Evolutionary conservation across 306 rosid species (phyloP).

Genomic region (Cucurbita maxima): DNA sequence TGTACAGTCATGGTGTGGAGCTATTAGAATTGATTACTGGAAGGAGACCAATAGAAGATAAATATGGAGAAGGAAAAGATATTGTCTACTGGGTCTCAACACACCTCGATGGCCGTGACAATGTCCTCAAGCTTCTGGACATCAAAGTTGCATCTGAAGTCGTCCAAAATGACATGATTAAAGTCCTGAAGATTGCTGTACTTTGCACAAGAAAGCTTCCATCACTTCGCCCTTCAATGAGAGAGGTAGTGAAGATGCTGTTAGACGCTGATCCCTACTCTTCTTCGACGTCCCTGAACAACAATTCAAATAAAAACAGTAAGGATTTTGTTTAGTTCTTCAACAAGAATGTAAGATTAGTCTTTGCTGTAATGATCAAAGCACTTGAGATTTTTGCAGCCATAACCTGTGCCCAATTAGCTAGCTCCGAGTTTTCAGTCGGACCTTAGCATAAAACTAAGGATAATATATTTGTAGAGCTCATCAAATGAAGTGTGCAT

Average conservation of each 20-base stretch:
- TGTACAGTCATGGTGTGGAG: constrained; percentile 87
- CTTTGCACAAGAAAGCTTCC: constrained; percentile 76
- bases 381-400: not conserved
- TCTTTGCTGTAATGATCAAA: not conserved
- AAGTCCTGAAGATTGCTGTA: constrained; percentile 63
- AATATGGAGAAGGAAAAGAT: constrained; percentile 81
- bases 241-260: constrained; percentile 82
- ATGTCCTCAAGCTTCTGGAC: constrained; percentile 46
- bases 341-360: not conserved
- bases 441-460: not conserved
- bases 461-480: not conserved
- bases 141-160: constrained; percentile 28
- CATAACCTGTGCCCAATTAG: not conserved
- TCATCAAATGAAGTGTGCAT: constrained; percentile 6
- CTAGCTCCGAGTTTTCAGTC: not conserved
- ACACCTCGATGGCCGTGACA: constrained; percentile 42
- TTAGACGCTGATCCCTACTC: constrained; percentile 42
- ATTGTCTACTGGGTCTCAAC: constrained; percentile 71
- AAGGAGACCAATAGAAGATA: constrained; percentile 63
- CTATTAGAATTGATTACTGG: constrained; percentile 71
- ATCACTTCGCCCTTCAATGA: constrained; percentile 73
- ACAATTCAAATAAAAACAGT: constrained; percentile 4
- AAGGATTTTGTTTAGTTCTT: constrained; percentile 3
- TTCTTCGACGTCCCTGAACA: constrained; percentile 1
- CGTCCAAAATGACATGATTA: constrained; percentile 45